Base-by-base conservation (phyloP, 2,329 filamentous ascomycete species). In the Fusarium fujikuroi region DNA sequence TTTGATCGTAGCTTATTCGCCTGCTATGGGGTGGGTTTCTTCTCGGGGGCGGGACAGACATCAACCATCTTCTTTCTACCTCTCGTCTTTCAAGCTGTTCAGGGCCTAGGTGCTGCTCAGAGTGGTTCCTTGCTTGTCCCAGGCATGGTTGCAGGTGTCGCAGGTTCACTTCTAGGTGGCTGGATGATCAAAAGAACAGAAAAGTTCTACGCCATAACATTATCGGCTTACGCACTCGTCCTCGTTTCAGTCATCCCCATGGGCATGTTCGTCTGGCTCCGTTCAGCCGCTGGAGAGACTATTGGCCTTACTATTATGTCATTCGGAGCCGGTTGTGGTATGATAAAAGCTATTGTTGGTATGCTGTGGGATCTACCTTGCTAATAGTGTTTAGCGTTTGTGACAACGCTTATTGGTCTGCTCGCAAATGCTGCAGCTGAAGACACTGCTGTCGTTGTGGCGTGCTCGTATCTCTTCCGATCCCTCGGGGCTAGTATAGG, bases 381-480 rank as follows among this genome's bases (percentile, higher is more conserved):
- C 61, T 40, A 34, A 65, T 7, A 18, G 28, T 18, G 15, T n/a
- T 40, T 28, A 66, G 63, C 30, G 12, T 66, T 43, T 34, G 39
- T 65, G 21, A 92, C 91, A 0, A 91, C 91, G 1, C 86, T 95
- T 39, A 90, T 95, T 52, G 92, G 87, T 4, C 84, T 95, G 42
- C 89, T 95, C 71, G 90, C 92, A 37, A 94, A 94, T 77, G 88
- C 91, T 0, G 83, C 88, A 2, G 84, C 86, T 7, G 86, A 89
- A 47, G 93, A 95, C 73, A 90, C 92, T 69, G 92, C 93, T 4
- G 88, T 95, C 3, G 92, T 91, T 8, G 92, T 93, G 21, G 93
- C 93, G 12, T 94, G 92, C 80, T 93, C 91, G 25, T 95, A 95
- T 81, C 88, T 95, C 30, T 95, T 95, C 85, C 90, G 93, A 43